Percentiles rank a stretch among this genome's conserved stretches.
phyloP scores from a whole-genome alignment of 1,284 basidiomycete genomes.

The Cutaneotrichosporon cyanovorans region DNA sequence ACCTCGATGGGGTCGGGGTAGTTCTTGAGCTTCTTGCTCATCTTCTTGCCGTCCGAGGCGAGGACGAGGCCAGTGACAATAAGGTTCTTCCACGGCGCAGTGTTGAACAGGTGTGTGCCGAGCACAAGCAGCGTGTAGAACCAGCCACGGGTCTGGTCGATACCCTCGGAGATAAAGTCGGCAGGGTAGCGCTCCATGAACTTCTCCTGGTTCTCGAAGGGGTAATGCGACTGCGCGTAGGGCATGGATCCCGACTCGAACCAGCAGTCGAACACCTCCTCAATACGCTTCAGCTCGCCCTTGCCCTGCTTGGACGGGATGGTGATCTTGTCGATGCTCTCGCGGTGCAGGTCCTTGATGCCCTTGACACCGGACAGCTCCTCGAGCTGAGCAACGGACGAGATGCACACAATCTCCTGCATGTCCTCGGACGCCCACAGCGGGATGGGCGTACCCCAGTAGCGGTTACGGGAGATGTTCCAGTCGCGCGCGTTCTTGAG shows the following conservation, averaged over 20 bases:
- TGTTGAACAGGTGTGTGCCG: conserved; percentile 86
- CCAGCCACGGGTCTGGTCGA: conserved; percentile 94
- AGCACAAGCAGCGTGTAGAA: conserved; percentile 98
- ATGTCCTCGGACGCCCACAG: conserved; percentile 92
- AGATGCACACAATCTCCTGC: conserved; percentile 84
- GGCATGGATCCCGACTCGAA: conserved; percentile 99
- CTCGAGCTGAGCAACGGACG: conserved; percentile 84
- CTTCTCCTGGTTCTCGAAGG: conserved; percentile 80
- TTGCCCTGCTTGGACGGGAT: conserved; percentile 90
- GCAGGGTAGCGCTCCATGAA: conserved; percentile 80
- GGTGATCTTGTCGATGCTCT: conserved; percentile 91
- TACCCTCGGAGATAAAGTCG: conserved; percentile 97
- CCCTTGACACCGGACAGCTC: conserved; percentile 73
- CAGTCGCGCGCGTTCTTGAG: conserved; percentile 94
- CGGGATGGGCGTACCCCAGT: conserved; percentile 98
- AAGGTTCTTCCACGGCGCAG: conserved; percentile 96
- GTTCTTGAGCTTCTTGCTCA: conserved; percentile 97
- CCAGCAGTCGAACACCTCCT: conserved; percentile 99
- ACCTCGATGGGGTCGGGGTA: conserved; percentile 95
- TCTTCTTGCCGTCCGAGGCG: conserved; percentile 98
- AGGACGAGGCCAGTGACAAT: conserved; percentile 94
- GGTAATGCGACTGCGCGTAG: conserved; percentile 95
- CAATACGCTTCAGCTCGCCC: conserved; percentile 78
- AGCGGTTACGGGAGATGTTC: conserved; percentile 98
- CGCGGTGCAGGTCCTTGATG: conserved; percentile 89